Conservation (phyloP, 202 grass and related monocot species). For the Setaria italica region DNA sequence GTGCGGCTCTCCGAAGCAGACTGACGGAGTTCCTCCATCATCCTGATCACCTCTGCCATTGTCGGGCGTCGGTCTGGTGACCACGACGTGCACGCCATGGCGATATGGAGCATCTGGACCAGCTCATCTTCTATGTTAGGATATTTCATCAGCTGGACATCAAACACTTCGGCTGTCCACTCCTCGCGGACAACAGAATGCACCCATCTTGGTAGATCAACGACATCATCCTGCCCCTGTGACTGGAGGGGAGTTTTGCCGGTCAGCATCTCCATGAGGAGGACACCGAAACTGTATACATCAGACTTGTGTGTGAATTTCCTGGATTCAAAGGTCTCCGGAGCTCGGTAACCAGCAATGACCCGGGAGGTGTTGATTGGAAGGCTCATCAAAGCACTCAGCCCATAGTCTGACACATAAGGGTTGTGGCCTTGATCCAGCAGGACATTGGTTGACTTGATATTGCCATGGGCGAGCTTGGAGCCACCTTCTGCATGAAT, state of each 20-base stretch:
- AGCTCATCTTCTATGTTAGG: slow-evolving; percentile 85
- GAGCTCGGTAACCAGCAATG: slow-evolving; percentile 72
- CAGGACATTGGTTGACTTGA: slow-evolving; percentile 94
- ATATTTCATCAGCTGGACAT: slow-evolving; percentile 70
- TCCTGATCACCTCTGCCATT: slow-evolving; percentile 72
- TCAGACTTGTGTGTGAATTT: slow-evolving; percentile 91
- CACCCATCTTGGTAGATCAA: slow-evolving; percentile 88
- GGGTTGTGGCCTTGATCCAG: slow-evolving; percentile 71
- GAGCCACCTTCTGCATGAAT: slow-evolving; percentile 84
- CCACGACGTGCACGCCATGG: slow-evolving; percentile 71
- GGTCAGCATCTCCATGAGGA: slow-evolving; percentile 96
- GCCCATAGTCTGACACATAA: slow-evolving; percentile 79
- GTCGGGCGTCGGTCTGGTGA: slow-evolving; percentile 70
- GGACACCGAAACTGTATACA: slow-evolving; percentile 92
- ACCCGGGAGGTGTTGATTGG: slow-evolving; percentile 66
- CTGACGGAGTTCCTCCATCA: slow-evolving; percentile 75
- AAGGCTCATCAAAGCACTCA: slow-evolving; percentile 69
- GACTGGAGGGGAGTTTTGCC: slow-evolving; percentile 89
- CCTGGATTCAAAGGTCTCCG: slow-evolving; percentile 79
- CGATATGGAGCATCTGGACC: slow-evolving; percentile 93
- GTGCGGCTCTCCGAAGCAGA: slow-evolving; percentile 52
- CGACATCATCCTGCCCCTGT: slow-evolving; percentile 77
- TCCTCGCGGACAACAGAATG: slow-evolving; percentile 94
- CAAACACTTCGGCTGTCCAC: slow-evolving; percentile 97
- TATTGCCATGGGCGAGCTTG: slow-evolving; percentile 91